phyloP scores from a whole-genome alignment of 192 early-diverging fungal species.

The Entrophospora sp. region DNA sequence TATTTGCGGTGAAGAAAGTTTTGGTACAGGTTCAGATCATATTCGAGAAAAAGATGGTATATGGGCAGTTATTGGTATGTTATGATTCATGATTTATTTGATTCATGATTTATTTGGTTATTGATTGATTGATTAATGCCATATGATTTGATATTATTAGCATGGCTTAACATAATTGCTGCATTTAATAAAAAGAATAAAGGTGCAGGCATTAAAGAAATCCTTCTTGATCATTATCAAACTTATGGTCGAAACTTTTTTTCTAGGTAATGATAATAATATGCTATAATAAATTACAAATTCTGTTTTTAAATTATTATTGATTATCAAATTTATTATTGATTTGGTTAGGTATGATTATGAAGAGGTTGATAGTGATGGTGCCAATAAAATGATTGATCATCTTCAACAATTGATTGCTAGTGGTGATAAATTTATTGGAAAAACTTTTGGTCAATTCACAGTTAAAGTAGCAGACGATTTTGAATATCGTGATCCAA shows the following conservation, averaged over 20 bases:
- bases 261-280: constrained; percentile 44
- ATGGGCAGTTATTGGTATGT: constrained; percentile 83
- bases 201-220: constrained; percentile 57
- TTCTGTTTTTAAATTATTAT: background rate
- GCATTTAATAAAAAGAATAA: constrained; percentile 50
- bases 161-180: constrained; percentile 95
- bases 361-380: constrained; percentile 82
- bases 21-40: constrained; percentile 97
- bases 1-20: constrained; percentile 97
- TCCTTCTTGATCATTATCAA: constrained; percentile 72
- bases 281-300: background rate
- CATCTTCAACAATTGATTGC: constrained; percentile 52
- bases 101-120: background rate
- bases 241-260: constrained; percentile 96
- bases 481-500: constrained; percentile 91
- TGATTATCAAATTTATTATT: background rate
- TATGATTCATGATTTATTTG: background rate
- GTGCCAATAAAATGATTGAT: constrained; percentile 71
- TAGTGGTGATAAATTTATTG: constrained; percentile 43
- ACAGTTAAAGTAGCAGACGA: constrained; percentile 67
- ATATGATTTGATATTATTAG: constrained; percentile 25
- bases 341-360: constrained; percentile 73
- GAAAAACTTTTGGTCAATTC: constrained; percentile 55
- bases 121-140: background rate
- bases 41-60: constrained; percentile 99